Conservation (phyloP, 2,329 filamentous ascomycete genomes). For the Aspergillus ruber region DNA sequence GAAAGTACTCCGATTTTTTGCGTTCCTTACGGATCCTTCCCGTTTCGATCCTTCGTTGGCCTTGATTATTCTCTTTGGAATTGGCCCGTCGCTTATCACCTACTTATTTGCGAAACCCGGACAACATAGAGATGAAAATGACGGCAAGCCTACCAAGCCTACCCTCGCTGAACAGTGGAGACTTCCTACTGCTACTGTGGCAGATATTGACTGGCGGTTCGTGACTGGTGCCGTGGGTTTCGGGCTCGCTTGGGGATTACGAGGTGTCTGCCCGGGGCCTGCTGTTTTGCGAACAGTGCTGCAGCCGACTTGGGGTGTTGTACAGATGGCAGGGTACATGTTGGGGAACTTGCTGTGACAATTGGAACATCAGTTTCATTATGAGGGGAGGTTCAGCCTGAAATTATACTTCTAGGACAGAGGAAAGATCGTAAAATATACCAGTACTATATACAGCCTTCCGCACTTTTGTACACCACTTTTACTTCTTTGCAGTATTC, state of each 20-base stretch:
- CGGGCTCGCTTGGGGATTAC: conserved; percentile 47
- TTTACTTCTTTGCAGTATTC: too few species aligned
- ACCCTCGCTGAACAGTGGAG: conserved; percentile 37
- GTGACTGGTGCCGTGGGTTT: conserved; percentile 43
- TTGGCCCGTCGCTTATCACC: conserved; percentile 40
- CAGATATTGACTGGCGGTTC: conserved; percentile 45
- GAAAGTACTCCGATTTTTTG: conserved; percentile 48
- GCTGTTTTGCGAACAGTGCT: conserved; percentile 41
- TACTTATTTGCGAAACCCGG: conserved; percentile 26
- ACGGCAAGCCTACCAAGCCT: conserved; percentile 26
- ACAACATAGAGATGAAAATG: conserved; percentile 15
- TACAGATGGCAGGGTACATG: conserved; percentile 44
- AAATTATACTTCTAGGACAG: too few species aligned
- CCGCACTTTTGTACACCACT: too few species aligned
- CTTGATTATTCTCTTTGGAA: conserved; percentile 45
- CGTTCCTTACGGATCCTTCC: conserved; percentile 35
- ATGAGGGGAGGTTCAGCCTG: neutral
- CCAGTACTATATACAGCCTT: too few species aligned
- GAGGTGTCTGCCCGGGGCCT: conserved; percentile 48
- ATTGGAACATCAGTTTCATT: neutral
- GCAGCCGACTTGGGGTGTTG: conserved; percentile 44
- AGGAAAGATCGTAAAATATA: too few species aligned
- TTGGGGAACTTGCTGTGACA: conserved; percentile 32
- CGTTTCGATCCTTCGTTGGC: conserved; percentile 47
- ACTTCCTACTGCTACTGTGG: conserved; percentile 40